These are phyloP conservation scores for Senna siamea DNA, from an alignment of 306 rosid species.

Conservation along the genomic window DNA sequence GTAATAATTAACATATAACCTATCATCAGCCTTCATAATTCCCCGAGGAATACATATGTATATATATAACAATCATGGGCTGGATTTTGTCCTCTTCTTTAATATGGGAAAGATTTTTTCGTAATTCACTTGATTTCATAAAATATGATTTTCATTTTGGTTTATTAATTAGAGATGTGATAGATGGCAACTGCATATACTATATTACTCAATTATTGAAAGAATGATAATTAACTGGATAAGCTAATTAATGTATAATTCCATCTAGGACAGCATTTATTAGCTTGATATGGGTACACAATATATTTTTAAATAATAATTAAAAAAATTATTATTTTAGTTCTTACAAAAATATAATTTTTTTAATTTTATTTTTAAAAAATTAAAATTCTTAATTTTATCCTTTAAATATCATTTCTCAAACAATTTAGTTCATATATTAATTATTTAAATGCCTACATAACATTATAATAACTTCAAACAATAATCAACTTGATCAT, in stretches of 20 bases:
- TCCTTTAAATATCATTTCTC: too few relatives aligned
- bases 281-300: conserved; percentile 9
- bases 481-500: too few relatives aligned
- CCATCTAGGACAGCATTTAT: not conserved
- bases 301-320: too few relatives aligned
- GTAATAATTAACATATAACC: not conserved
- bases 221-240: not conserved
- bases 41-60: conserved; percentile 50
- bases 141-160: conserved; percentile 20
- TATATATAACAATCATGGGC: conserved; percentile 44
- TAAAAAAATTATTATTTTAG: too few relatives aligned
- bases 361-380: too few relatives aligned
- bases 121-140: conserved; percentile 27
- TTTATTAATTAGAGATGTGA: conserved; percentile 16
- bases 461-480: too few relatives aligned
- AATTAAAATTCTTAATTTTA: too few relatives aligned
- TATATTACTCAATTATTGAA: too few relatives aligned
- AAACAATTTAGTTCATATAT: too few relatives aligned
- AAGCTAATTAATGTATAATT: not conserved
- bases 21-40: conserved; percentile 36
- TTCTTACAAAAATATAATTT: too few relatives aligned
- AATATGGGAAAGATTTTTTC: not conserved
- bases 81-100: conserved; percentile 40
- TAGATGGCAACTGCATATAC: conserved; percentile 1
- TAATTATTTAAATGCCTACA: too few relatives aligned